Conservation (phyloP, 2,329 filamentous ascomycete genomes). For the Lachnellula hyalina region DNA sequence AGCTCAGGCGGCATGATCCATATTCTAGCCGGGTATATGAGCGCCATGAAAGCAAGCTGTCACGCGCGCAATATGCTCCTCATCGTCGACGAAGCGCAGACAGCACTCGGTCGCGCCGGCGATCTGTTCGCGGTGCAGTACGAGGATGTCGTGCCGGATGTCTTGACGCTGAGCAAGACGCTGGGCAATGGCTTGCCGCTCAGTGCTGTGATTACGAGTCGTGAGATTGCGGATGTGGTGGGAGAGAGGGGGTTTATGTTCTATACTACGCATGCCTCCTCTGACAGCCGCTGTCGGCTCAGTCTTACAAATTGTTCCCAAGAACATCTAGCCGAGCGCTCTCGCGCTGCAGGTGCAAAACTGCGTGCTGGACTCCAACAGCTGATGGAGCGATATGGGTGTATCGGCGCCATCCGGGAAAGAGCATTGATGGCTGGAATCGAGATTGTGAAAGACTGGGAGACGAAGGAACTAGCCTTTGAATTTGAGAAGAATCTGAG, state of each 20-base stretch:
- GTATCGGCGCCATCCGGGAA: slow-evolving; percentile 57
- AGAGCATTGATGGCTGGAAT: slow-evolving; percentile 53
- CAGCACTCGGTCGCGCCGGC: slow-evolving; percentile 50
- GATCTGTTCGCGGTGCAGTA: slow-evolving; percentile 55
- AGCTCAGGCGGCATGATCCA: slow-evolving; percentile 51
- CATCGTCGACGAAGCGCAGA: slow-evolving; percentile 57
- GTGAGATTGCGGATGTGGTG: slow-evolving; percentile 45
- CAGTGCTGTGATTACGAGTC: slow-evolving; percentile 50
- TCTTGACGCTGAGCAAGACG: slow-evolving; percentile 56
- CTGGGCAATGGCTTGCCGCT: slow-evolving; percentile 56
- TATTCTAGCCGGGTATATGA: slow-evolving; percentile 53
- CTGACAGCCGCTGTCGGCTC: slow-evolving; percentile 54
- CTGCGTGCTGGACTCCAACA: slow-evolving; percentile 32
- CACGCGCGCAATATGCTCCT: slow-evolving; percentile 50
- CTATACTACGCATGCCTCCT: slow-evolving; percentile 53
- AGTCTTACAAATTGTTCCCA: slow-evolving; percentile 55
- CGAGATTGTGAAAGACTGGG: slow-evolving; percentile 49
- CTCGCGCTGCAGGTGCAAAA: slow-evolving; percentile 30
- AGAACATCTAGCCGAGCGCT: slow-evolving; percentile 46
- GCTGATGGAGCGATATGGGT: slow-evolving; percentile 49
- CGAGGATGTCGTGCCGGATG: slow-evolving; percentile 35
- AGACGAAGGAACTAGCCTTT: slow-evolving; percentile 42
- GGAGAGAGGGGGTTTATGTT: slow-evolving; percentile 48
- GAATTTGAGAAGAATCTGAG: slow-evolving; percentile 45
- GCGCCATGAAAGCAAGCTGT: slow-evolving; percentile 49